Conservation (phyloP, 1,139 yeast genomes). For the Arxiozyma slooffiae region DNA sequence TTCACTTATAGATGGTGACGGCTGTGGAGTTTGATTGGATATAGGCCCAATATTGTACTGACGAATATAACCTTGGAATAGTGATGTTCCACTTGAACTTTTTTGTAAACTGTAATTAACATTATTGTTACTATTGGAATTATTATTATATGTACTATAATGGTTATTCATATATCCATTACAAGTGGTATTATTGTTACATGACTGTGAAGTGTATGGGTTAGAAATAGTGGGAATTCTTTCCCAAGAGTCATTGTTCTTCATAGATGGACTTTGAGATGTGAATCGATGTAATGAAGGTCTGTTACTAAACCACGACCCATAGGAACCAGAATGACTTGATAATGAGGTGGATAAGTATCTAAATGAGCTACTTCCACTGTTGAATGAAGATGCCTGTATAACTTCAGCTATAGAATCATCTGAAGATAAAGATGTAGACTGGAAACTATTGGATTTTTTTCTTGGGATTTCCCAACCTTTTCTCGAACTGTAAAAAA, state of each 20-base stretch:
- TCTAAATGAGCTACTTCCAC: conserved; percentile 25
- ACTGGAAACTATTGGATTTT: conserved; percentile 14
- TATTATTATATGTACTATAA: neutral
- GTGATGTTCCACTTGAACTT: conserved; percentile 21
- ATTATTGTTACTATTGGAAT: neutral
- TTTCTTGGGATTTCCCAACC: conserved; percentile 30
- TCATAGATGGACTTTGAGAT: conserved; percentile 22
- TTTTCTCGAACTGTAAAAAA: conserved; percentile 16
- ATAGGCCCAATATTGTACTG: conserved; percentile 5
- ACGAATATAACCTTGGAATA: conserved; percentile 15
- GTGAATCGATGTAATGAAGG: conserved; percentile 16
- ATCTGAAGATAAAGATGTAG: conserved; percentile 23
- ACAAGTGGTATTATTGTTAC: neutral
- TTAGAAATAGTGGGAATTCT: conserved; percentile 6
- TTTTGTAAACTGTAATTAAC: conserved; percentile 8
- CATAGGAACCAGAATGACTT: conserved; percentile 27
- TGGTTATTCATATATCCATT: neutral
- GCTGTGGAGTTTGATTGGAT: conserved; percentile 21
- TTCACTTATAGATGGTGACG: conserved; percentile 27
- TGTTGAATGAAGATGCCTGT: conserved; percentile 29
- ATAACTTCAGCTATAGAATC: conserved; percentile 26
- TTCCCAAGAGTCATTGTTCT: conserved; percentile 19
- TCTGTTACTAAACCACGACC: conserved; percentile 29
- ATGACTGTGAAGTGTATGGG: neutral
- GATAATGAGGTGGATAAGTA: conserved; percentile 29